Conservation (phyloP, 176 grass and related monocot species). For the Lolium rigidum region DNA sequence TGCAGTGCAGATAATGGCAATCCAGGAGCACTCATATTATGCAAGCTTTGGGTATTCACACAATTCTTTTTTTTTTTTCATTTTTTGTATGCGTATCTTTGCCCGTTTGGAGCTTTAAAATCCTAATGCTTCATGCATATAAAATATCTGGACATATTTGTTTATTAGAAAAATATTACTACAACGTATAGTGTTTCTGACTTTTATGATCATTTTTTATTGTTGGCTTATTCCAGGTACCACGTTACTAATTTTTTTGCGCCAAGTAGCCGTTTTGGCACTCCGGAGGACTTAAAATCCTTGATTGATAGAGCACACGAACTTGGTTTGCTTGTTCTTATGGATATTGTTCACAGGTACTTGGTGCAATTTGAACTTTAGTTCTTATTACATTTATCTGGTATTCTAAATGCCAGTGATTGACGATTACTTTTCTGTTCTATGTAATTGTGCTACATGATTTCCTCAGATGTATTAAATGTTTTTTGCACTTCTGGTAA, state of each 20-base stretch:
- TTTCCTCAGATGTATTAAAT: slow-evolving; percentile 20
- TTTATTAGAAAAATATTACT: slow-evolving; percentile 8
- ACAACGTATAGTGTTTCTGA: slow-evolving; percentile 14
- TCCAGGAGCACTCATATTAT: slow-evolving; percentile 98
- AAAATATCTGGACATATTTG: slow-evolving; percentile 3
- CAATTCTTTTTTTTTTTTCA: neutral
- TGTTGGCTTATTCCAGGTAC: slow-evolving; percentile 69
- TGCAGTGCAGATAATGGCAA: slow-evolving; percentile 99
- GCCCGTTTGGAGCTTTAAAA: slow-evolving; percentile 31
- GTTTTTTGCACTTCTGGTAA: slow-evolving; percentile 25
- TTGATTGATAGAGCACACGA: slow-evolving; percentile 97
- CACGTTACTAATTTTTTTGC: slow-evolving; percentile 99
- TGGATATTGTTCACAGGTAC: slow-evolving; percentile 99
- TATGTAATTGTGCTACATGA: neutral
- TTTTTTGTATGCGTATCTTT: neutral
- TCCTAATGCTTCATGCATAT: neutral
- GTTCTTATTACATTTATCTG: slow-evolving; percentile 11
- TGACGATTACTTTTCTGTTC: neutral
- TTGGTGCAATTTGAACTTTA: slow-evolving; percentile 44
- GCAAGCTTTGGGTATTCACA: slow-evolving; percentile 88
- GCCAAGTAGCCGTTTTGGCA: slow-evolving; percentile 97
- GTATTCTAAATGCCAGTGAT: slow-evolving; percentile 13
- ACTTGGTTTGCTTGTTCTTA: slow-evolving; percentile 89
- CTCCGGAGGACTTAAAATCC: slow-evolving; percentile 95
- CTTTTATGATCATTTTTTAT: slow-evolving; percentile 29